Base-by-base conservation (phyloP, 352 stramenopile species). In the Phytophthora syringae region DNA sequence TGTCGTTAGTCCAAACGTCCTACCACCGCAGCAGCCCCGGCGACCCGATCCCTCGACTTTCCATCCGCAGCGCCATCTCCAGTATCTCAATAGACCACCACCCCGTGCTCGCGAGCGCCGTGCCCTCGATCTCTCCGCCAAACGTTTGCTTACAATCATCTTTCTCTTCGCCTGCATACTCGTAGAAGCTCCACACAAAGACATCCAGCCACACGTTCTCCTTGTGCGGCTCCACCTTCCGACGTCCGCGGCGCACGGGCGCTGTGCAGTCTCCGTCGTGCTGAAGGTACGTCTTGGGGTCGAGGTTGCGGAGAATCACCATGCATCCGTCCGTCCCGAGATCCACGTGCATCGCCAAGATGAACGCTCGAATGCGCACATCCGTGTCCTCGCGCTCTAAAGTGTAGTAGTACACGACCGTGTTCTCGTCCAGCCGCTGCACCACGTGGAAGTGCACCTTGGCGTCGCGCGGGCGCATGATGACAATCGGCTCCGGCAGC, bases 31-130 rank as follows among this genome's bases (percentile, higher is more conserved):
- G 60, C 20, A 82, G 55, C 5, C 76, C 61, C 34, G 65, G 57
- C 13, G 76, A 82, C 3, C 81, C 81, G 5, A 86, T 52, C 30
- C 84, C 78, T 28, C 77, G 67, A 22, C 60, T 69, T 55, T 92
- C 83, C 68, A 79, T 81, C 20, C 78, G 75, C 54, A 92, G 43
- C 48, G 80, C 79, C 53, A 90, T 88, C 64, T 86, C 61, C 16
- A 92, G 74, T 61, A 85, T 89, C 70, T 92, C 81, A 47, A 92
- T 82, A 25, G 83, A 87, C 83, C 83, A 92, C 66, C 77, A 87
- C 28, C 76, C 76, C 21, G 81, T 70, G 28, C 76, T 77, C 27
- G 79, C 73, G 10, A 92, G 70, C 61, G 76, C 55, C 15, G 81
- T 88, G 58, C 79, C 80, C 58, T 84, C 62, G 18, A 90, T 79